These are phyloP conservation scores for Musa itinerans DNA, from an alignment of 176 grass and related monocot genomes.

Conservation along the genomic window DNA sequence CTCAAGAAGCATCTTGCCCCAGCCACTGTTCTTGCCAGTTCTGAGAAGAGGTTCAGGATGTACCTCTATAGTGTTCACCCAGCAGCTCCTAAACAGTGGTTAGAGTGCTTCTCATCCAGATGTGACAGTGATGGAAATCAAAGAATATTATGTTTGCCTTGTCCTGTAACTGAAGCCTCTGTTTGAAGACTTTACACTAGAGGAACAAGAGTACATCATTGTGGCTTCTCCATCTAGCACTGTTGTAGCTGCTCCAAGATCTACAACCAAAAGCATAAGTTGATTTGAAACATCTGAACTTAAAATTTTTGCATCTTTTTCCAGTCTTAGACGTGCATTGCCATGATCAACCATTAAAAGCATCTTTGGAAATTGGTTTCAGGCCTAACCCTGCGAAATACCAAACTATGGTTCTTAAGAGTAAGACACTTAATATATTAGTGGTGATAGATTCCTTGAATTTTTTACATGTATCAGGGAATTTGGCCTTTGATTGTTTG, in stretches of 20 bases:
- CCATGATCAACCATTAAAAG: neutral
- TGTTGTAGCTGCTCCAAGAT: slow-evolving; percentile 23
- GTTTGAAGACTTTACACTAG: neutral
- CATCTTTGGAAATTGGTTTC: neutral
- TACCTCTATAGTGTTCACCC: slow-evolving; percentile 63
- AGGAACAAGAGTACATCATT: slow-evolving; percentile 13
- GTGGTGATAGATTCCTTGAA: too few relatives aligned
- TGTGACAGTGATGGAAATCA: slow-evolving; percentile 38
- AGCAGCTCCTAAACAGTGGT: slow-evolving; percentile 82
- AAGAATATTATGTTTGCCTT: slow-evolving; percentile 34
- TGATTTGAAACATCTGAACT: neutral
- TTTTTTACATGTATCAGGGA: neutral
- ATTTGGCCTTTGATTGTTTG: neutral
- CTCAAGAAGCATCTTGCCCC: slow-evolving; percentile 42
- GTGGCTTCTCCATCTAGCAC: neutral
- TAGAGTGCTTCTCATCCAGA: slow-evolving; percentile 70
- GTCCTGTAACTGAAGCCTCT: slow-evolving; percentile 13
- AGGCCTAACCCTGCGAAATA: neutral
- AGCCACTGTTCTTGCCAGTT: slow-evolving; percentile 68
- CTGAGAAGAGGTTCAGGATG: slow-evolving; percentile 70
- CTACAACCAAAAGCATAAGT: neutral
- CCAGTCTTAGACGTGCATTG: neutral
- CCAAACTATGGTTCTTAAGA: too few relatives aligned
- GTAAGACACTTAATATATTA: too few relatives aligned
- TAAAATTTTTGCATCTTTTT: neutral